Evolutionary conservation across 1,284 basidiomycete genomes (phyloP).

Genomic region (Lignosus rhinocerotis): DNA sequence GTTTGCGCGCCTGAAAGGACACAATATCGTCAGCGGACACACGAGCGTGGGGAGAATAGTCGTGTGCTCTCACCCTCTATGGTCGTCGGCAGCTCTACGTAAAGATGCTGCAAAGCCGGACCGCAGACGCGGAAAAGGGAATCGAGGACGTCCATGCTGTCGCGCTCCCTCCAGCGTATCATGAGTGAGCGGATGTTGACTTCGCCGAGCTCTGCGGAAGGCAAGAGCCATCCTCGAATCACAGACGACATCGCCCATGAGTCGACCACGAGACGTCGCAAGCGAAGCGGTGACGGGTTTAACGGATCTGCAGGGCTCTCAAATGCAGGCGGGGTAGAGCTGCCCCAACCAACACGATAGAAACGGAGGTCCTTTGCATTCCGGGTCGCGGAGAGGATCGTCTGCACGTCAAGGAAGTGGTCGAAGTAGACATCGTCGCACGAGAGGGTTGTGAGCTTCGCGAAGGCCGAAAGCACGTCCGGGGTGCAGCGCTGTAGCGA

Average conservation of each 20-base stretch:
- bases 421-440: slow-evolving; percentile 26
- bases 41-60: not conserved
- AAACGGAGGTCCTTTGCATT: slow-evolving; percentile 15
- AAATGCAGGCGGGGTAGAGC: slow-evolving; percentile 6
- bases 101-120: slow-evolving; percentile 16
- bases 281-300: not conserved
- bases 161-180: slow-evolving; percentile 23
- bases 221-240: slow-evolving; percentile 20
- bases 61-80: slow-evolving; percentile 14
- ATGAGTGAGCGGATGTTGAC: slow-evolving; percentile 16
- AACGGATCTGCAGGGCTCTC: not conserved
- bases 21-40: not conserved
- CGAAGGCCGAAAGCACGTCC: slow-evolving; percentile 12
- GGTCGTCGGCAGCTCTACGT: slow-evolving; percentile 20
- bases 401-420: slow-evolving; percentile 18
- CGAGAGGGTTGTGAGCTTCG: slow-evolving; percentile 14
- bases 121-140: slow-evolving; percentile 19
- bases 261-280: slow-evolving; percentile 20
- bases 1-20: slow-evolving; percentile 2
- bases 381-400: slow-evolving; percentile 18
- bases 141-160: slow-evolving; percentile 16
- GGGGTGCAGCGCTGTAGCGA: slow-evolving; percentile 13
- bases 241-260: slow-evolving; percentile 21
- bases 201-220: slow-evolving; percentile 9
- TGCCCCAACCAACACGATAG: slow-evolving; percentile 21